Conservation (phyloP, 2,329 filamentous ascomycete species). For the Alternaria brassicicola region DNA sequence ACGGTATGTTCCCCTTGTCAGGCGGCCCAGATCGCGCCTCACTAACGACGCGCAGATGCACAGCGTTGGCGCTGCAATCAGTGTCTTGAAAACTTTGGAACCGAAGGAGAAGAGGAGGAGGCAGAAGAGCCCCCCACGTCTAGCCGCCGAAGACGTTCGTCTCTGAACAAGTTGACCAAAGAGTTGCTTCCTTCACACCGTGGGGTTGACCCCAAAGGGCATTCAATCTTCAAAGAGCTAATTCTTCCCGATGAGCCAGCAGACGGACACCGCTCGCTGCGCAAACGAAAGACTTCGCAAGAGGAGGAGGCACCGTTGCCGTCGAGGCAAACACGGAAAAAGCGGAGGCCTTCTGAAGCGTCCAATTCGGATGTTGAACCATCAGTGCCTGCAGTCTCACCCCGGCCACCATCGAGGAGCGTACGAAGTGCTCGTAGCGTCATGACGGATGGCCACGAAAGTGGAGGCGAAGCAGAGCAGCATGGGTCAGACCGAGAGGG, state of each 20-base stretch:
- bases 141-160: constrained; percentile 60
- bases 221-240: constrained; percentile 77
- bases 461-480: constrained; percentile 33
- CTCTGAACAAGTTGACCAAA: constrained; percentile 69
- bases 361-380: constrained; percentile 41
- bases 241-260: constrained; percentile 74
- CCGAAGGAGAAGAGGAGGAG: constrained; percentile 46
- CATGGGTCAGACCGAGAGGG: constrained; percentile 41
- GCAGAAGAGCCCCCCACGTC: constrained; percentile 49
- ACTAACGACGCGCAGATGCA: constrained; percentile 54
- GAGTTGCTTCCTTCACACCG: constrained; percentile 74
- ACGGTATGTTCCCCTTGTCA: constrained; percentile 61
- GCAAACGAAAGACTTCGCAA: constrained; percentile 84
- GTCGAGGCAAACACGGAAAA: constrained; percentile 50
- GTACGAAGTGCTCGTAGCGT: constrained; percentile 26
- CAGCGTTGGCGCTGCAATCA: constrained; percentile 67
- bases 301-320: constrained; percentile 63
- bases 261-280: constrained; percentile 76
- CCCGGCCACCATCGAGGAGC: constrained; percentile 35
- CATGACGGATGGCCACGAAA: constrained; percentile 41
- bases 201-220: constrained; percentile 65
- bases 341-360: constrained; percentile 47
- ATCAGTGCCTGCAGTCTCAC: constrained; percentile 40
- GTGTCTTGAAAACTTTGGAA: constrained; percentile 58
- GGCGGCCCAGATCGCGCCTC: constrained; percentile 13